These are phyloP conservation scores for Globisporangium acanthophoron DNA, from an alignment of 352 stramenopile species.

Conservation along the genomic window DNA sequence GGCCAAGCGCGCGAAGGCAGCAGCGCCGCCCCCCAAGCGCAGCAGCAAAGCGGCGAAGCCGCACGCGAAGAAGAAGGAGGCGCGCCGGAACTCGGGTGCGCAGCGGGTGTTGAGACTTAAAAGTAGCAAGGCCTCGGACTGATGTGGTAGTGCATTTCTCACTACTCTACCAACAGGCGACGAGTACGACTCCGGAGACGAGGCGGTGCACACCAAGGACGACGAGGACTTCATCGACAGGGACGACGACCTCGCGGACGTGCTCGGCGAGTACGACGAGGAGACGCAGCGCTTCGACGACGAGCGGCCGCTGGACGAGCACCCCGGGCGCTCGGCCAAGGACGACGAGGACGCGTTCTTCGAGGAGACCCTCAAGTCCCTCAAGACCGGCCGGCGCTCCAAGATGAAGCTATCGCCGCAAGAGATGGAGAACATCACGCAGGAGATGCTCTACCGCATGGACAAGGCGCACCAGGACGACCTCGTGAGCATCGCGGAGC, in stretches of 20 bases:
- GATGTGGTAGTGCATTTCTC: not conserved
- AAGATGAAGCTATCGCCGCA: slow-evolving; percentile 82
- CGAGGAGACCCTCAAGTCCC: slow-evolving; percentile 73
- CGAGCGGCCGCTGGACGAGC: slow-evolving; percentile 61
- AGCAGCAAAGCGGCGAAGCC: slow-evolving; percentile 11
- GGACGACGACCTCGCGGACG: slow-evolving; percentile 82
- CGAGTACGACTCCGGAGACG: slow-evolving; percentile 84
- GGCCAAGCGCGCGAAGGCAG: slow-evolving; percentile 43
- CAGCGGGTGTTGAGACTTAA: not conserved
- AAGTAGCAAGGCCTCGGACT: not conserved
- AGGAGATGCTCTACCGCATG: slow-evolving; percentile 87
- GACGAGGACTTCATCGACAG: slow-evolving; percentile 86
- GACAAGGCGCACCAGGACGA: slow-evolving; percentile 85
- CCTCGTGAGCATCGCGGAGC: slow-evolving; percentile 51
- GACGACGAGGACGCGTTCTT: slow-evolving; percentile 62
- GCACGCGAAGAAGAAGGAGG: slow-evolving; percentile 6
- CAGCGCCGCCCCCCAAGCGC: slow-evolving; percentile 1
- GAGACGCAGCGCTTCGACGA: slow-evolving; percentile 78
- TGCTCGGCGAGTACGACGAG: slow-evolving; percentile 76
- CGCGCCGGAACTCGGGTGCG: slow-evolving; percentile 16
- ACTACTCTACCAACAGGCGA: slow-evolving; percentile 24
- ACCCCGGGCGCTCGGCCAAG: slow-evolving; percentile 21
- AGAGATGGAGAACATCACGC: slow-evolving; percentile 82
- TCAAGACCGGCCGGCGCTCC: slow-evolving; percentile 73
- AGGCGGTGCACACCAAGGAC: slow-evolving; percentile 63